Evolutionary conservation across 2,329 filamentous ascomycete species (phyloP), one percentile per base, ranked within the genome.

Genomic region (Madurella fahalii): DNA sequence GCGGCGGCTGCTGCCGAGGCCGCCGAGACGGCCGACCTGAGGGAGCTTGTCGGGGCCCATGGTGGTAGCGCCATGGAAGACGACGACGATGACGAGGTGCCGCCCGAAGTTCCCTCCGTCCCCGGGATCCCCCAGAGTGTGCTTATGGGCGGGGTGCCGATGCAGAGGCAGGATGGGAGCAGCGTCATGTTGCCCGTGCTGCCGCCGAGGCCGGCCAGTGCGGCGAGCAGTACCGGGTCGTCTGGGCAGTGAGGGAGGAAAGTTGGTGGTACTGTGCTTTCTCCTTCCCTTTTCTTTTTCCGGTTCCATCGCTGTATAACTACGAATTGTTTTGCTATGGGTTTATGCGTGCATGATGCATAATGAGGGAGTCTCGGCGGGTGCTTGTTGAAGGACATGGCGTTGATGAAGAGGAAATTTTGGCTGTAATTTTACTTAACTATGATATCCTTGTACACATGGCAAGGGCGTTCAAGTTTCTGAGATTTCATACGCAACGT

Each of bases 91-190:
- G 45, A 57, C 12, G 62, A 62, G 18, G 47, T 57, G 52, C 52
- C 52, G 25, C 56, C 56, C 15, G 52, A 58, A 34, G 60, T 60
- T 20, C 61, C 60, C 41, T 52, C 53, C 9, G 53, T 50, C 30
- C 58, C 61, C 25, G 53, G 56, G n/a, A 41, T 47, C 12, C 52
- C 57, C 40, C 58, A 65, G 54, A 57, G 62, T 18, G 57, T 58
- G 40, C 61, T 69, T 47, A 63, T 77, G 54, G 74, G 73, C n/a
- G 70, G 73, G 20, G 69, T 74, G 20, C 66, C 73, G 16, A 76
- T 75, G 73, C 72, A 74, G 61, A 69, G 72, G 49, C 71, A 71
- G 40, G 65, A 63, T 41, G 57, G 49, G 40, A 62, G 63, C 11
- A 57, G 59, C 2, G 62, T 62, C 34, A 63, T 63, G 4, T 61